Conservation (phyloP, 306 rosid species). For the Adenanthera pavonina region DNA sequence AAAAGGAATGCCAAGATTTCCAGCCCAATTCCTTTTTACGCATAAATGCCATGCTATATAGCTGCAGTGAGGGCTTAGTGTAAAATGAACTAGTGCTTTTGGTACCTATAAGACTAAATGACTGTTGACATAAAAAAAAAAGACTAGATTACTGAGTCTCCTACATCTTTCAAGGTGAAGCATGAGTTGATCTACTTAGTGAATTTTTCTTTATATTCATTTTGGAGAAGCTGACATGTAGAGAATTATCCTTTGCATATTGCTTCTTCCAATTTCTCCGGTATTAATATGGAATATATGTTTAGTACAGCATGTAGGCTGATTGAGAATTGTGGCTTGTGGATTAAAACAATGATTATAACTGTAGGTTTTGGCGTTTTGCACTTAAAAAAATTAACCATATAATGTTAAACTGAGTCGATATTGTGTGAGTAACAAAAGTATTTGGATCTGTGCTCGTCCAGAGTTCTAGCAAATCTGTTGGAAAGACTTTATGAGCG, state of each 20-base stretch:
- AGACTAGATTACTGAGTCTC: background rate
- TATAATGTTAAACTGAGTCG: background rate
- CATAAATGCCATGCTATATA: background rate
- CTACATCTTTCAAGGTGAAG: background rate
- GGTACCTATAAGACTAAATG: background rate
- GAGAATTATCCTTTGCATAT: background rate
- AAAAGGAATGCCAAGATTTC: background rate
- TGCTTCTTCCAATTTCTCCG: background rate
- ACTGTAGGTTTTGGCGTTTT: slow-evolving; percentile 3
- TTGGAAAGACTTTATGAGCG: slow-evolving; percentile 9
- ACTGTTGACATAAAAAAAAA: background rate
- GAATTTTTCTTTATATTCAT: background rate
- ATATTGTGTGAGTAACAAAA: background rate
- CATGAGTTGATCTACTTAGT: background rate
- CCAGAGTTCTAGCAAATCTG: slow-evolving; percentile 26
- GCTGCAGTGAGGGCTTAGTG: background rate
- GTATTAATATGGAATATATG: slow-evolving; percentile 5
- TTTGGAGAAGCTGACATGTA: background rate
- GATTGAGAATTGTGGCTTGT: slow-evolving; percentile 18
- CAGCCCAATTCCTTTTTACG: background rate
- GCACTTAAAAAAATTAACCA: slow-evolving; percentile 2
- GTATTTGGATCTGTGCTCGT: slow-evolving; percentile 26
- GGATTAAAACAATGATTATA: background rate
- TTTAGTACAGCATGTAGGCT: background rate
- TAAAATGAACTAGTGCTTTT: slow-evolving; percentile 1